These are phyloP conservation scores for Plasmopara muralis DNA, from an alignment of 352 stramenopile species.

Conservation along the genomic window DNA sequence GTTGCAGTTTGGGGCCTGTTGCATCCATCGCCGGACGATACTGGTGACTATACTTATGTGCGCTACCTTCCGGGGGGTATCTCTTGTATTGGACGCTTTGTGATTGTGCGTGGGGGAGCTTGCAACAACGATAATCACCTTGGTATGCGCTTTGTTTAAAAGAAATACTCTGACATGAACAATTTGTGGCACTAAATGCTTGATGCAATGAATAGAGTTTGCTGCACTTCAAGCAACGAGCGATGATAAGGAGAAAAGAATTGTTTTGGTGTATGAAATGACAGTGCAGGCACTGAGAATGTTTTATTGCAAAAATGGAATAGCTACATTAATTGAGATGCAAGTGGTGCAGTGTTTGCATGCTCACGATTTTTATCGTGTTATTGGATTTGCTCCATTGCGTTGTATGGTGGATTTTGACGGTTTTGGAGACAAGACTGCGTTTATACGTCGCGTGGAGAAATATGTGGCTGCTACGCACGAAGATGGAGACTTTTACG, in stretches of 20 bases:
- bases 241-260: background rate
- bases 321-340: constrained; percentile 14
- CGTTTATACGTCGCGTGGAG: constrained; percentile 20
- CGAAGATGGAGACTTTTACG: constrained; percentile 22
- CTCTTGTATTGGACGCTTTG: constrained; percentile 17
- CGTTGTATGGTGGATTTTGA: constrained; percentile 36
- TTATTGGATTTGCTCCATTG: constrained; percentile 26
- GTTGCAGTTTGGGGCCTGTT: constrained; percentile 28
- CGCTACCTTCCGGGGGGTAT: constrained; percentile 25
- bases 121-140: constrained; percentile 6
- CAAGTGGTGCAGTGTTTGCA: constrained; percentile 37
- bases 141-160: constrained; percentile 7
- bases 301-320: constrained; percentile 15
- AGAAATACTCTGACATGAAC: background rate
- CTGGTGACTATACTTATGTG: constrained; percentile 11
- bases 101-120: constrained; percentile 13
- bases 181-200: background rate
- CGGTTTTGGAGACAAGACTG: constrained; percentile 9
- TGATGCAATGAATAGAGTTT: constrained; percentile 8
- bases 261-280: constrained; percentile 24
- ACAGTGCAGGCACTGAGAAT: constrained; percentile 8
- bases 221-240: constrained; percentile 6
- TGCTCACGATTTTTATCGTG: constrained; percentile 39
- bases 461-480: constrained; percentile 25
- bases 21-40: constrained; percentile 5